A percentile compares a stretch with the other conserved stretches of the same genome.
phyloP scores from a whole-genome alignment of 805 yeast species.

The Candida glaebosa region DNA sequence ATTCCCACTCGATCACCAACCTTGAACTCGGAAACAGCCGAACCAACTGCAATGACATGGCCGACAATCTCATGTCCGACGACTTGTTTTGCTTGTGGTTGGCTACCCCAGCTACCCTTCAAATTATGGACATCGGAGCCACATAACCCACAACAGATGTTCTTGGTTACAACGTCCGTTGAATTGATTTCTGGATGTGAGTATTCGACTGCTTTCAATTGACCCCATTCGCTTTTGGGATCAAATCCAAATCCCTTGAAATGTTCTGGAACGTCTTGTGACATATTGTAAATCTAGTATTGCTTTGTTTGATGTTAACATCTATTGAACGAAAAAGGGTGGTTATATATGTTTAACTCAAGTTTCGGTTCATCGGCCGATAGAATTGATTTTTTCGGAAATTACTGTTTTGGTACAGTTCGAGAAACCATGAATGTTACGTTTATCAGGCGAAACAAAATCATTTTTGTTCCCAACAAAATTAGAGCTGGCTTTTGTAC shows the following conservation, averaged over 20 bases:
- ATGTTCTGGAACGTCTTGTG: conserved; percentile 6
- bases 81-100: conserved; percentile 33
- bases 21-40: conserved; percentile 46
- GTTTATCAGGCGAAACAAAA: too few species aligned
- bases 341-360: too few species aligned
- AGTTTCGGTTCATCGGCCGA: too few species aligned
- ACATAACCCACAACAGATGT: conserved; percentile 63
- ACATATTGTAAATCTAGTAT: too few species aligned
- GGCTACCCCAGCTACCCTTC: conserved; percentile 49
- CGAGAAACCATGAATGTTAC: too few species aligned
- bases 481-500: too few species aligned
- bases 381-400: too few species aligned
- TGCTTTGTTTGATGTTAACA: too few species aligned
- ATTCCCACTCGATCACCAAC: conserved; percentile 79
- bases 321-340: too few species aligned
- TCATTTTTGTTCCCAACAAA: too few species aligned
- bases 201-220: conserved; percentile 30
- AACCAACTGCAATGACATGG: conserved; percentile 56
- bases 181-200: conserved; percentile 23
- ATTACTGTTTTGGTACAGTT: too few species aligned
- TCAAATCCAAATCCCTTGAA: conserved; percentile 30
- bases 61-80: conserved; percentile 71
- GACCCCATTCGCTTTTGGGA: conserved; percentile 27
- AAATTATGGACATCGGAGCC: conserved; percentile 59
- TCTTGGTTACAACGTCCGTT: conserved; percentile 53